Evolutionary conservation across 2,329 filamentous ascomycete species (phyloP).

Genomic region (Metarhizium robertsii): DNA sequence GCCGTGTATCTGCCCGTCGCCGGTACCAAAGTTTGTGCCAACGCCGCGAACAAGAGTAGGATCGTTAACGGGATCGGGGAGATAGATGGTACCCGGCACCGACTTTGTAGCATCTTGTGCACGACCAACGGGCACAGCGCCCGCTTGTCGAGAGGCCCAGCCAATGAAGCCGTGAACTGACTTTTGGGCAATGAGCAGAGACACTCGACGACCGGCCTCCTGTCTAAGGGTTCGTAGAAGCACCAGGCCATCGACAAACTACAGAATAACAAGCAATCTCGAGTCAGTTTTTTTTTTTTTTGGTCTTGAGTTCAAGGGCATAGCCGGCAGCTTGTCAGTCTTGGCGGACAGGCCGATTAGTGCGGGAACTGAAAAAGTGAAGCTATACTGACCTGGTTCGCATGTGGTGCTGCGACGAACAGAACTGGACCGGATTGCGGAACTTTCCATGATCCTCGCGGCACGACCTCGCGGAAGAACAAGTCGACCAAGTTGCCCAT

Average conservation of each 20-base stretch:
- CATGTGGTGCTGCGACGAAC: constrained; percentile 93
- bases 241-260: constrained; percentile 94
- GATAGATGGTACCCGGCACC: constrained; percentile 70
- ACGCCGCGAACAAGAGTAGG: constrained; percentile 71
- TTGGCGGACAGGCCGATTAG: background rate
- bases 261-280: constrained; percentile 1
- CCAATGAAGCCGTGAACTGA: constrained; percentile 93
- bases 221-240: constrained; percentile 83
- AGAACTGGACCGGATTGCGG: constrained; percentile 82
- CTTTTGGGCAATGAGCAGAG: constrained; percentile 90
- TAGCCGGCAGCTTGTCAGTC: background rate
- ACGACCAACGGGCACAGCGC: constrained; percentile 85
- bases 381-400: constrained; percentile 64
- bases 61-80: constrained; percentile 79
- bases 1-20: constrained; percentile 65
- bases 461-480: constrained; percentile 97
- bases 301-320: background rate
- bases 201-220: constrained; percentile 80
- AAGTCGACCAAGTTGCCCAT: constrained; percentile 83
- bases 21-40: constrained; percentile 71
- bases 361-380: background rate
- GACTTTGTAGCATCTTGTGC: constrained; percentile 83
- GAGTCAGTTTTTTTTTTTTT: too few species aligned
- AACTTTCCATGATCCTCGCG: constrained; percentile 89
- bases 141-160: constrained; percentile 72